Evolutionary conservation across 257 asterid species (phyloP).

Genomic region (Vinca minor): DNA sequence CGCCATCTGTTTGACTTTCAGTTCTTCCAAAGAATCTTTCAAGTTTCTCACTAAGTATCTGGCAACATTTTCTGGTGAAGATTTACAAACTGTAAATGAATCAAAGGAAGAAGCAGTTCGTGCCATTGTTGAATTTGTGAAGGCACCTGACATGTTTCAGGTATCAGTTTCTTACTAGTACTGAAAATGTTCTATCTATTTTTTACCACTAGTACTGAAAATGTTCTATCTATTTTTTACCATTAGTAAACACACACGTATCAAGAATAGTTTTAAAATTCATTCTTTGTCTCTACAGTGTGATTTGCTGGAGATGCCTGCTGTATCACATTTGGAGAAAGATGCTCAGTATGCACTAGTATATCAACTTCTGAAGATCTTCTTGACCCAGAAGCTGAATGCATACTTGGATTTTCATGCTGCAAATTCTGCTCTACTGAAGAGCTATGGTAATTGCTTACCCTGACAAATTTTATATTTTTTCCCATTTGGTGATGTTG

Average conservation of each 20-base stretch:
- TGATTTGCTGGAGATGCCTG: slow-evolving; percentile 81
- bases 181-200: neutral
- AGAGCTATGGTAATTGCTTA: slow-evolving; percentile 44
- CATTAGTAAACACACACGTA: no score
- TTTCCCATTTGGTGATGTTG: neutral
- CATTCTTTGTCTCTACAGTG: slow-evolving; percentile 39
- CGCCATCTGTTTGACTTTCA: slow-evolving; percentile 28
- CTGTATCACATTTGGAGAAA: slow-evolving; percentile 77
- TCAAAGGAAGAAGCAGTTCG: slow-evolving; percentile 84
- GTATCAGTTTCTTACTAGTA: slow-evolving; percentile 26
- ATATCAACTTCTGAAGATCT: slow-evolving; percentile 71
- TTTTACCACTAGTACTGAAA: no score
- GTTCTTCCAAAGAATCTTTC: slow-evolving; percentile 70
- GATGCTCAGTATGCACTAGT: slow-evolving; percentile 50
- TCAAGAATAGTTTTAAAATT: neutral
- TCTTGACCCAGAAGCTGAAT: slow-evolving; percentile 73
- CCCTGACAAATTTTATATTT: neutral
- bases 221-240: no score
- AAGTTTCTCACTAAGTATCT: slow-evolving; percentile 75
- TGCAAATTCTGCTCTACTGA: slow-evolving; percentile 46
- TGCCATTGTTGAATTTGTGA: slow-evolving; percentile 69
- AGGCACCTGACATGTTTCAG: slow-evolving; percentile 83
- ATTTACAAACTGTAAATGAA: slow-evolving; percentile 45
- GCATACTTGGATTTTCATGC: slow-evolving; percentile 68
- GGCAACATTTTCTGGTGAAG: slow-evolving; percentile 76